Conservation (phyloP, 1,139 yeast genomes). For the Hansenula sp. region DNA sequence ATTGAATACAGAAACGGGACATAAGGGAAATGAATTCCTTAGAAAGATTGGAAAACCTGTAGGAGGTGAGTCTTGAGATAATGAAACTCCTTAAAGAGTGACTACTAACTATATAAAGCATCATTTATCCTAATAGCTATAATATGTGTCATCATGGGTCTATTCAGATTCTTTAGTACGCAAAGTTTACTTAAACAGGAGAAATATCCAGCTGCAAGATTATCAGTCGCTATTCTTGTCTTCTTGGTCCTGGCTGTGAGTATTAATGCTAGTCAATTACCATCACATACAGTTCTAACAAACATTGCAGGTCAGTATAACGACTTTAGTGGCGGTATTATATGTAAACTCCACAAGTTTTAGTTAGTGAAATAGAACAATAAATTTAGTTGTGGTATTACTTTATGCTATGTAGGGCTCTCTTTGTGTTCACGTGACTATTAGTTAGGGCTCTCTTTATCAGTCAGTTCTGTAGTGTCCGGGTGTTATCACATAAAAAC, state of each 20-base stretch:
- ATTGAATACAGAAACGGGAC: conserved; percentile 21
- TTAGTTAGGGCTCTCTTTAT: too few species aligned
- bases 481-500: too few species aligned
- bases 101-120: conserved; percentile 18
- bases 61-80: conserved; percentile 16
- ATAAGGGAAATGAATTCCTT: conserved; percentile 6
- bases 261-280: conserved; percentile 3
- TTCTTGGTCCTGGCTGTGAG: conserved; percentile 32
- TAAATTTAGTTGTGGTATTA: too few species aligned
- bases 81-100: background rate
- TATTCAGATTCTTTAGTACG: conserved; percentile 38
- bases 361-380: background rate
- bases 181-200: conserved; percentile 41
- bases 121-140: conserved; percentile 39
- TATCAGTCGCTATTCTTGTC: conserved; percentile 31
- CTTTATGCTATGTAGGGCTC: background rate
- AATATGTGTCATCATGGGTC: conserved; percentile 36
- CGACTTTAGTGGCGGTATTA: conserved; percentile 14
- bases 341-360: conserved; percentile 4
- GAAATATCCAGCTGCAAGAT: conserved; percentile 47
- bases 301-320: conserved; percentile 8
- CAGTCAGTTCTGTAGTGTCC: too few species aligned
- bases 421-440: too few species aligned
- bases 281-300: too few species aligned
- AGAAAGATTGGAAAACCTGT: conserved; percentile 19